phyloP scores from a whole-genome alignment of 306 rosid genomes.

The Sesbania bispinosa region DNA sequence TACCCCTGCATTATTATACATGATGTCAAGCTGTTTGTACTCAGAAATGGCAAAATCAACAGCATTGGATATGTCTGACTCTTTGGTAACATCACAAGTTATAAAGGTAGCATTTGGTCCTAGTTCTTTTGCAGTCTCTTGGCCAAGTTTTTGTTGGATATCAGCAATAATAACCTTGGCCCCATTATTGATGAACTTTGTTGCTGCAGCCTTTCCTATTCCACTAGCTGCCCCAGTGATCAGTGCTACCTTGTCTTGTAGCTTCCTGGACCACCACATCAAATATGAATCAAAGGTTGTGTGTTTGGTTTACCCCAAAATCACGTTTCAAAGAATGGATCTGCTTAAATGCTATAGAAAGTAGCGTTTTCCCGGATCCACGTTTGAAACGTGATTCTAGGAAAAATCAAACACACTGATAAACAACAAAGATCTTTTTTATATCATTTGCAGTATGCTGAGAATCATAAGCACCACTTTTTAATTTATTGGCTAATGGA shows the following conservation, averaged over 20 bases:
- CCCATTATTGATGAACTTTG: constrained; percentile 71
- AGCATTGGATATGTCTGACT: constrained; percentile 65
- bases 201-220: constrained; percentile 78
- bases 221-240: constrained; percentile 97
- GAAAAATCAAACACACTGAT: too few relatives aligned
- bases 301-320: too few relatives aligned
- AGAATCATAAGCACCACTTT: too few relatives aligned
- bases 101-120: constrained; percentile 70
- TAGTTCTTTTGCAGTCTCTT: constrained; percentile 55
- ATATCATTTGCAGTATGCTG: neutral
- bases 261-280: constrained; percentile 43
- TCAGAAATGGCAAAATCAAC: constrained; percentile 66
- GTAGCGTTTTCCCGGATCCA: too few relatives aligned
- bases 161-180: constrained; percentile 89
- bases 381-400: too few relatives aligned
- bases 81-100: constrained; percentile 69
- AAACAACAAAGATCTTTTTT: neutral
- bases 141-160: constrained; percentile 60
- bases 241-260: constrained; percentile 80
- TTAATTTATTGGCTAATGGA: too few relatives aligned
- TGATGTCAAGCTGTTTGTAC: constrained; percentile 67
- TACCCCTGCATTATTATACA: constrained; percentile 82
- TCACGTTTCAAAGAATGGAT: too few relatives aligned
- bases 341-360: too few relatives aligned
- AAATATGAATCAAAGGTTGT: constrained; percentile 9